These are phyloP conservation scores for Trichophyton benhamiae DNA, from an alignment of 2,329 filamentous ascomycete genomes.

Conservation along the genomic window DNA sequence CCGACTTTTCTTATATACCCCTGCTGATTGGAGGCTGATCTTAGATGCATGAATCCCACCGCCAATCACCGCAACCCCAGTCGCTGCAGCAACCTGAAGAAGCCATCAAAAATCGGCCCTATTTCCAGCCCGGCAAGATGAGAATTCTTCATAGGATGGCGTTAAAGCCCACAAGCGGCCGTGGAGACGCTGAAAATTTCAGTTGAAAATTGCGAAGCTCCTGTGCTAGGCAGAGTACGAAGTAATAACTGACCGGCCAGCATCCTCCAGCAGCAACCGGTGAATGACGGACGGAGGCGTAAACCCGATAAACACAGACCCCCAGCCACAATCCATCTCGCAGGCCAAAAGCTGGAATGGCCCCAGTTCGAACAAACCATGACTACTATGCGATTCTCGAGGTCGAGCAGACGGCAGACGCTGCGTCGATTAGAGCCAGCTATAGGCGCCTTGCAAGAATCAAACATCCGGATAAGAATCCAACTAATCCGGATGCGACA, in stretches of 20 bases:
- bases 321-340: background rate
- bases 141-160: background rate
- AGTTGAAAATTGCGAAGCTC: too few relatives aligned
- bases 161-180: too few relatives aligned
- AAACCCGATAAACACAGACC: background rate
- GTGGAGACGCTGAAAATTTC: too few relatives aligned
- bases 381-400: slow-evolving; percentile 14
- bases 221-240: too few relatives aligned
- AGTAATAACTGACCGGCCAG: too few relatives aligned
- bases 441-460: slow-evolving; percentile 10
- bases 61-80: background rate
- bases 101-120: background rate
- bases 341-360: background rate
- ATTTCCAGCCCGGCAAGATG: background rate
- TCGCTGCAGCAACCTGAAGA: background rate
- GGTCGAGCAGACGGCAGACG: slow-evolving; percentile 7
- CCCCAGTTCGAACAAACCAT: background rate
- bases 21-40: background rate
- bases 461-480: slow-evolving; percentile 13
- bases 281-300: background rate
- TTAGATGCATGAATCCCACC: background rate
- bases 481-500: slow-evolving; percentile 6
- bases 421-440: slow-evolving; percentile 6
- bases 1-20: background rate
- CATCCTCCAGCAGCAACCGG: background rate